These are phyloP conservation scores for Euphorbia celastroides DNA, from an alignment of 441 rosid genomes.

Conservation along the genomic window DNA sequence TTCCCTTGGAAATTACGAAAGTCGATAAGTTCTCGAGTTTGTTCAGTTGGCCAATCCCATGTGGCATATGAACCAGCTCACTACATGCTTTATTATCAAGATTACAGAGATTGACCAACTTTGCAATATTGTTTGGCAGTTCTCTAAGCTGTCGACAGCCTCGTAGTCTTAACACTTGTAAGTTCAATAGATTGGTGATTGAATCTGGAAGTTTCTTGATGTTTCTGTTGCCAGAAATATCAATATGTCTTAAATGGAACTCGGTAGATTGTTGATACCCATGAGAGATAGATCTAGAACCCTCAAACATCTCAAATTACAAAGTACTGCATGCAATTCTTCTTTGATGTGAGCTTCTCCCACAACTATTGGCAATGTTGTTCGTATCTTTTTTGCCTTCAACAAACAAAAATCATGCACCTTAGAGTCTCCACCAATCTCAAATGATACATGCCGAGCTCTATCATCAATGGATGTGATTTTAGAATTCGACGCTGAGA, in stretches of 20 bases:
- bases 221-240: background rate
- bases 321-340: background rate
- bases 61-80: conserved; percentile 19
- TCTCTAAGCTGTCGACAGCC: background rate
- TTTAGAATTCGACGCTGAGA: no score
- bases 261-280: background rate
- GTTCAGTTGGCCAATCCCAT: conserved; percentile 20
- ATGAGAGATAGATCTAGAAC: background rate
- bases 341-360: no score
- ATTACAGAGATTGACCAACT: conserved; percentile 18
- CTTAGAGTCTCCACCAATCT: background rate
- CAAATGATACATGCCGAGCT: background rate
- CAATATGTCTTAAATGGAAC: background rate
- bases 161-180: background rate
- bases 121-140: background rate
- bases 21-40: conserved; percentile 7
- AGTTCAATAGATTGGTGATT: background rate
- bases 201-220: background rate
- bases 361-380: background rate
- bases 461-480: background rate
- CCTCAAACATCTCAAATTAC: background rate
- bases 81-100: conserved; percentile 9
- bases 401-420: background rate
- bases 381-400: background rate
- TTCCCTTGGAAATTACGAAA: conserved; percentile 4